Conservation (phyloP, 768 basidiomycete species). For the Neoboletus brunneissimus region DNA sequence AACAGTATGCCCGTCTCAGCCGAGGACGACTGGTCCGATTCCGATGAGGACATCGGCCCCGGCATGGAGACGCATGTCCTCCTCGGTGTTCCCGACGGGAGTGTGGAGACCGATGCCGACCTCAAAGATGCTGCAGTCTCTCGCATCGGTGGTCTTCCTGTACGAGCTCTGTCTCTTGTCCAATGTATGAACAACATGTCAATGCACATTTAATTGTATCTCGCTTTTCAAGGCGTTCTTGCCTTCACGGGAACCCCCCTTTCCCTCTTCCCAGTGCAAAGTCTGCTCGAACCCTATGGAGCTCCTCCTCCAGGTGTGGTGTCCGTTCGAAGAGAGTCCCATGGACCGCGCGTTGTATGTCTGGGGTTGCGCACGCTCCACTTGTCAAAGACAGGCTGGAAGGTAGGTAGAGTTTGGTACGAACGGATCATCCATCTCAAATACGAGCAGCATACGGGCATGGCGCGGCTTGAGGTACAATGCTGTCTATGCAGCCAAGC, state of each 20-base stretch:
- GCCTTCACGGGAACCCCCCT: slow-evolving; percentile 56
- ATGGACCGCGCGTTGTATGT: slow-evolving; percentile 84
- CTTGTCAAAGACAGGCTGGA: slow-evolving; percentile 74
- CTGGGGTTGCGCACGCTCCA: slow-evolving; percentile 71
- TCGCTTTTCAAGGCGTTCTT: slow-evolving; percentile 66
- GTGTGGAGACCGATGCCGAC: slow-evolving; percentile 54
- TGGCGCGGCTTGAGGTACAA: slow-evolving; percentile 78
- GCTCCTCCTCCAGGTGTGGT: slow-evolving; percentile 85
- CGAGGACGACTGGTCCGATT: slow-evolving; percentile 78
- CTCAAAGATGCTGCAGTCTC: slow-evolving; percentile 78
- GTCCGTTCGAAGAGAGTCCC: slow-evolving; percentile 80
- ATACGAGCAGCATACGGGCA: slow-evolving; percentile 61
- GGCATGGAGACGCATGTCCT: slow-evolving; percentile 71
- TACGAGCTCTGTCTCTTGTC: slow-evolving; percentile 55
- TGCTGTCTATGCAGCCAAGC: slow-evolving; percentile 68
- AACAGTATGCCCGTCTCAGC: slow-evolving; percentile 39
- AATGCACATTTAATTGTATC: slow-evolving; percentile 46
- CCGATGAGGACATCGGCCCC: slow-evolving; percentile 58
- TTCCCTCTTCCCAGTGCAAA: slow-evolving; percentile 67
- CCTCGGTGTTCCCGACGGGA: slow-evolving; percentile 79
- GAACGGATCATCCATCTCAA: slow-evolving; percentile 12
- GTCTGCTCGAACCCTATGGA: slow-evolving; percentile 73
- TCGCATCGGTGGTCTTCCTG: slow-evolving; percentile 87
- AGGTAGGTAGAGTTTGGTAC: slow-evolving; percentile 51
- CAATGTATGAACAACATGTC: slow-evolving; percentile 44